Evolutionary conservation across 768 basidiomycete species (phyloP), one percentile per base, ranked within the genome.

Genomic region (Mycena floridula): DNA sequence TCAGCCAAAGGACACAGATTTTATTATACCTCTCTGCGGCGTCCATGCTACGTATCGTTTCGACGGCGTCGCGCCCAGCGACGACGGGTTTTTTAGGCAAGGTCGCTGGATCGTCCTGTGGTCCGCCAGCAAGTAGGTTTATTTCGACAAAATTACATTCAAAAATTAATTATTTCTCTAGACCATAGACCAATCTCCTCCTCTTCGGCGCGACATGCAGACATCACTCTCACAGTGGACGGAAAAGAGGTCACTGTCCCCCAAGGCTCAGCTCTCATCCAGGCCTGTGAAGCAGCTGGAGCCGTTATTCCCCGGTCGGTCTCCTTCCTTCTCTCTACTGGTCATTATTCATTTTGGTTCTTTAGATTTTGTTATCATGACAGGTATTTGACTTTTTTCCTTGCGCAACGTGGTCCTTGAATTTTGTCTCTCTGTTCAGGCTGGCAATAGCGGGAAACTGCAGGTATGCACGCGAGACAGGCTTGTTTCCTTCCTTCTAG

Each of bases 361-460:
- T 45, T 5, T 36, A 88, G 86, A 59, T 88, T 89, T 62, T 89
- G 83, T 54, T 87, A 90, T 61, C 87, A 92, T 73, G 90, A 93
- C 60, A 79, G 82, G 82, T 85, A 49, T 43, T 70, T 53, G 13
- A 39, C 15, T 22, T 30, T 26, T n/a, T 13, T 25, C 23, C 2
- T 5, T 23, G 21, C 15, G 18, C 41, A n/a, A n/a, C n/a, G n/a
- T n/a, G n/a, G n/a, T n/a, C n/a, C n/a, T n/a, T n/a, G n/a, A n/a
- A n/a, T n/a, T n/a, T n/a, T n/a, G n/a, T n/a, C n/a, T n/a, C n/a
- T n/a, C n/a, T n/a, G n/a, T 16, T 40, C 44, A 88, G 93, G 56
- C 80, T 97, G 21, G 92, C 94, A 40, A 94, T 98, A 58, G 95
- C 95, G 54, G 95, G 95, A 42, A 97, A 98, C 63, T 97, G 95